Base-by-base conservation (phyloP, 148 eudicot genomes). In the Oxyria digyna region DNA sequence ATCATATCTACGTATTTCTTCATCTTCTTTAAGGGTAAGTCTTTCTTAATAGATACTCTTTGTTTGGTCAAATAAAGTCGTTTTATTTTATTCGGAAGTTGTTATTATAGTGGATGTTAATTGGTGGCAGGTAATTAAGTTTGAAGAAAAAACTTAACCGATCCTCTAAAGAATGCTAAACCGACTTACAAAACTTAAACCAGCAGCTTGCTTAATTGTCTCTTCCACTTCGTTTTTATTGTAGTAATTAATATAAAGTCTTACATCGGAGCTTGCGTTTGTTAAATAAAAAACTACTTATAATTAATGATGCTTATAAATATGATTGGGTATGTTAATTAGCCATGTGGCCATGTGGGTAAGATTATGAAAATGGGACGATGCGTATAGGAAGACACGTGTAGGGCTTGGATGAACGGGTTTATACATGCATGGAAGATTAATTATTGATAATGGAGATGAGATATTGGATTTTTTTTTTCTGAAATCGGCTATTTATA, bases 181-280 rank as follows among this genome's bases (percentile, higher is more conserved):
- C n/a, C n/a, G n/a, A n/a, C n/a, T n/a, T n/a, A n/a, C n/a, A n/a
- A n/a, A n/a, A n/a, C n/a, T n/a, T n/a, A n/a, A n/a, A n/a, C n/a
- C n/a, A n/a, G n/a, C n/a, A n/a, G n/a, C n/a, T n/a, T n/a, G n/a
- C 38, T 59, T 59, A 38, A 37, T 59, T 59, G 65, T 59, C 38
- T 59, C 65, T 29, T 59, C 31, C 65, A 59, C 65, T 59, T 59
- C n/a, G 35, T 29, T 59, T 57, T 57, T 13, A n/a, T n/a, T n/a
- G n/a, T n/a, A 29, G 64, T 26, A 57, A 57, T 57, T 57, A 35
- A 35, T 35, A 2, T 35, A 35, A 6, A 35, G n/a, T 6, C 3
- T 15, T 8, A 49, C 59, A 52, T 29, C 9, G 37, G 37, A 29
- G 65, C 9, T 6, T 29, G 37, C 37, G 20, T 59, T 23, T 45